Base-by-base conservation (phyloP, 2,329 filamentous ascomycete species). In the Pestalotiopsis sp. region DNA sequence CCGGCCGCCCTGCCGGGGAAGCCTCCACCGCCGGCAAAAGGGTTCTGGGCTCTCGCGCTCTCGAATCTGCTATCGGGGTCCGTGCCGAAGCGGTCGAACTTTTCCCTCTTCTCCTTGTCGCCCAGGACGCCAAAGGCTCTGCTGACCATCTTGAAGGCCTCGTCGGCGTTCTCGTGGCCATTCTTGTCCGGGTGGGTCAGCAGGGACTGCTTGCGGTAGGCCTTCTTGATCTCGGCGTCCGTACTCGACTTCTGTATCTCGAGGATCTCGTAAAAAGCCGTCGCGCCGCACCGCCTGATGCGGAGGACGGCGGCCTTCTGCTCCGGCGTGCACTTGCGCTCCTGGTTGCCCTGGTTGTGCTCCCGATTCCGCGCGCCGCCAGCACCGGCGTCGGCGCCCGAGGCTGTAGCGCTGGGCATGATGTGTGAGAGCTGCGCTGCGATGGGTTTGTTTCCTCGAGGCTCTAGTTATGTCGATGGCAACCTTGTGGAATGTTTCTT, bases 101-200 rank as follows among this genome's bases (percentile, higher is more conserved):
- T 94, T 17, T 92, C 86, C 78, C 94, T 92, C 89, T 98, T 98
- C 72, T 98, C 95, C 77, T 94, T 88, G 79, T 99, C 96, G 70
- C 94, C 95, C 63, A 99, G 85, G 65, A 98, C 90, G 74, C 97
- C 93, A 79, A 99, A 99, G 17, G 96, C 96, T 75, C 94, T 88
- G 76, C 93, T 93, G 27, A 99, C 94, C 93, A 98, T 93, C 85
- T 99, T 99, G 85, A 99, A 99, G 39, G 96, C 96, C 84, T 99
- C 96, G 79, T 98, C 96, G 67, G 96, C 95, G 69, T 97, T 90
- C 49, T 95, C 91, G 79, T 98, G 95, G 64, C 95, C 95, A 86
- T 99, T 99, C 86, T 99, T 99, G 85, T 99, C 96, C 71, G 96
- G 96, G 85, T 99, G 96, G 69, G 96, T 99, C 77, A 98, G 86